Conservation (phyloP, 2,329 filamentous ascomycete genomes). For the Scopulariopsis brevicaulis region DNA sequence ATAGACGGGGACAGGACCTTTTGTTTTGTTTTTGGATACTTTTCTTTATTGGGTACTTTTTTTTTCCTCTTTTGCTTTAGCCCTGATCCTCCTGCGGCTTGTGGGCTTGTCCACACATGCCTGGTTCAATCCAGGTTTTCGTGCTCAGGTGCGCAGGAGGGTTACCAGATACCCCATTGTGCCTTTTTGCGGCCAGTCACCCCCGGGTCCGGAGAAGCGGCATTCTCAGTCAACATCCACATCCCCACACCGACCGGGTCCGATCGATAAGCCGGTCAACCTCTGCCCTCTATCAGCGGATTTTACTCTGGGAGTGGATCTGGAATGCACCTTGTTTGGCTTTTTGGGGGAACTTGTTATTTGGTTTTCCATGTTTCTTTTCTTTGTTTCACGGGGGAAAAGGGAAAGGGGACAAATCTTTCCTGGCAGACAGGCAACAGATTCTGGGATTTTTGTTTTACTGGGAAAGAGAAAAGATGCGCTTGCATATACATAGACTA, state of each 20-base stretch:
- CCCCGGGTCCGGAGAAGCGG: not conserved
- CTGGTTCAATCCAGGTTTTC: not conserved
- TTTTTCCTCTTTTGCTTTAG: not conserved
- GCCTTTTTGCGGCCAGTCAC: not conserved
- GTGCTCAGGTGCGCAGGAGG: not conserved
- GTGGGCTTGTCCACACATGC: not conserved
- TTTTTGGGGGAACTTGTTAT: not conserved
- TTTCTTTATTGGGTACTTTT: not conserved
- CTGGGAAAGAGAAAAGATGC: not conserved
- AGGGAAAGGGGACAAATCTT: not conserved
- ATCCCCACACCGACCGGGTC: not conserved
- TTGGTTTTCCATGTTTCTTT: not conserved
- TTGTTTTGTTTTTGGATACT: no score
- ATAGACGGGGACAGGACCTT: not conserved
- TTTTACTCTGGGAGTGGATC: not conserved
- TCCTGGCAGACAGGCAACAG: not conserved
- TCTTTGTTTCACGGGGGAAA: slow-evolving; percentile 3
- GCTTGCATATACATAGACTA: not conserved
- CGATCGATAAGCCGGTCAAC: not conserved
- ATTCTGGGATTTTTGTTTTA: not conserved
- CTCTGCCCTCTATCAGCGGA: not conserved
- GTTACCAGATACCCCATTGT: not conserved
- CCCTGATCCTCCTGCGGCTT: no score
- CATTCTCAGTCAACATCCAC: not conserved
- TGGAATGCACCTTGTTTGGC: not conserved